Evolutionary conservation across 495 filamentous ascomycete species (phyloP).

Genomic region (Penicillium coffeae): DNA sequence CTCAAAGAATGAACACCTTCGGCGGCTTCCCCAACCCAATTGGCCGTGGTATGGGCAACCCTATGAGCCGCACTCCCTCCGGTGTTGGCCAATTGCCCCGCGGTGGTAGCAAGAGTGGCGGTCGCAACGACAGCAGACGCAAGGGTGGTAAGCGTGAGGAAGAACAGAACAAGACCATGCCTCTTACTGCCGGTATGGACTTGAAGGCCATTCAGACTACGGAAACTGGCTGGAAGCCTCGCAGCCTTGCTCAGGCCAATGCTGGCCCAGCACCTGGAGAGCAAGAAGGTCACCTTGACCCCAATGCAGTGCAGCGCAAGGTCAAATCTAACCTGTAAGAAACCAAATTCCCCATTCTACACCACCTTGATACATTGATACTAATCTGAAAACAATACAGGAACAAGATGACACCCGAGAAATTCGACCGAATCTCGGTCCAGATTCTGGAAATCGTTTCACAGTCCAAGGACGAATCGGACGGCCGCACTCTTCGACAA

Average conservation of each 20-base stretch:
- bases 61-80: slow-evolving; percentile 54
- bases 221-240: slow-evolving; percentile 84
- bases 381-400: not conserved
- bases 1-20: slow-evolving; percentile 13
- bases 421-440: slow-evolving; percentile 91
- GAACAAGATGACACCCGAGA: slow-evolving; percentile 99
- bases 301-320: slow-evolving; percentile 95
- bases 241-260: slow-evolving; percentile 52
- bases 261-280: slow-evolving; percentile 51
- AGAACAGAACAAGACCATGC: slow-evolving; percentile 75
- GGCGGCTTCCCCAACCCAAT: slow-evolving; percentile 11
- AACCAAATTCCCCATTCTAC: not conserved
- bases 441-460: slow-evolving; percentile 90
- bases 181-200: slow-evolving; percentile 75
- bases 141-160: slow-evolving; percentile 50
- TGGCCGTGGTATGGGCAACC: slow-evolving; percentile 7
- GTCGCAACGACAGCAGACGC: slow-evolving; percentile 40
- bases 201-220: slow-evolving; percentile 73
- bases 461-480: slow-evolving; percentile 92
- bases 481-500: slow-evolving; percentile 91
- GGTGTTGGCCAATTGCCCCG: slow-evolving; percentile 53
- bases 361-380: not conserved
- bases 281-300: slow-evolving; percentile 63
- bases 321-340: slow-evolving; percentile 84
- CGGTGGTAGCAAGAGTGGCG: slow-evolving; percentile 55